These are phyloP conservation scores for Bromus sterilis DNA, from an alignment of 176 grass and related monocot species.

Conservation along the genomic window DNA sequence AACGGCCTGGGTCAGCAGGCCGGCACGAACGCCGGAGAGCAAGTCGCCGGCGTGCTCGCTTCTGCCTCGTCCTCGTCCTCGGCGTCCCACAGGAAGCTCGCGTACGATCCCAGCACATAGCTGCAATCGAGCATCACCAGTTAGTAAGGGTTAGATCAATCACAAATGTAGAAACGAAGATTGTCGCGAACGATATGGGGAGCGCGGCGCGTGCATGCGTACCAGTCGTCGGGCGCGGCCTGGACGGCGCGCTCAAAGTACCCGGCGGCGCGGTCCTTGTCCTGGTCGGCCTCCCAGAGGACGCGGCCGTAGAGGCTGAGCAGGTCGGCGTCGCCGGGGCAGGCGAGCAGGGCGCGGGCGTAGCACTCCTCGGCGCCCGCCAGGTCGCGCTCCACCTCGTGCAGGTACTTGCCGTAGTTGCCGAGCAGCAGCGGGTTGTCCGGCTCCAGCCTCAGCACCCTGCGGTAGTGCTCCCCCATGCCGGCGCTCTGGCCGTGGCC, in stretches of 20 bases:
- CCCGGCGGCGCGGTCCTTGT: slow-evolving; percentile 46
- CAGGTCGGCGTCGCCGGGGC: slow-evolving; percentile 65
- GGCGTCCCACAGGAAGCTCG: slow-evolving; percentile 77
- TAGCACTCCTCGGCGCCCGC: slow-evolving; percentile 68
- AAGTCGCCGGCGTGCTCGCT: not conserved
- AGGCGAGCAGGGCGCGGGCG: slow-evolving; percentile 56
- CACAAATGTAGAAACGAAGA: too few species aligned
- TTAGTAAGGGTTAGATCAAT: not conserved
- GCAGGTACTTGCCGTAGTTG: slow-evolving; percentile 83
- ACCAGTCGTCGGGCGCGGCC: slow-evolving; percentile 83
- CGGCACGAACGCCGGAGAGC: slow-evolving; percentile 26
- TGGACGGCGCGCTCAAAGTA: slow-evolving; percentile 74
- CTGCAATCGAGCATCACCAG: slow-evolving; percentile 12
- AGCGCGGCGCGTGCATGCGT: not conserved
- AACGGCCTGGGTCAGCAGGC: slow-evolving; percentile 40
- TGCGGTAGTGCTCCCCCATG: slow-evolving; percentile 62
- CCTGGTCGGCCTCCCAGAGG: slow-evolving; percentile 58
- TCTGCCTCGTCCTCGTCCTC: slow-evolving; percentile 39
- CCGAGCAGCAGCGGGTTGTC: slow-evolving; percentile 63
- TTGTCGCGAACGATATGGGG: not conserved
- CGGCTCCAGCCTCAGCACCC: slow-evolving; percentile 58
- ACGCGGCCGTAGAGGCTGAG: slow-evolving; percentile 73
- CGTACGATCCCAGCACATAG: slow-evolving; percentile 66
- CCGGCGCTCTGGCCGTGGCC: slow-evolving; percentile 16
- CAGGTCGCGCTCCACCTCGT: slow-evolving; percentile 75